A percentile compares a stretch with the other conserved stretches of the same genome.
These are phyloP conservation scores for Carnegiea gigantea DNA, from an alignment of 179 eudicot genomes.

Conservation along the genomic window DNA sequence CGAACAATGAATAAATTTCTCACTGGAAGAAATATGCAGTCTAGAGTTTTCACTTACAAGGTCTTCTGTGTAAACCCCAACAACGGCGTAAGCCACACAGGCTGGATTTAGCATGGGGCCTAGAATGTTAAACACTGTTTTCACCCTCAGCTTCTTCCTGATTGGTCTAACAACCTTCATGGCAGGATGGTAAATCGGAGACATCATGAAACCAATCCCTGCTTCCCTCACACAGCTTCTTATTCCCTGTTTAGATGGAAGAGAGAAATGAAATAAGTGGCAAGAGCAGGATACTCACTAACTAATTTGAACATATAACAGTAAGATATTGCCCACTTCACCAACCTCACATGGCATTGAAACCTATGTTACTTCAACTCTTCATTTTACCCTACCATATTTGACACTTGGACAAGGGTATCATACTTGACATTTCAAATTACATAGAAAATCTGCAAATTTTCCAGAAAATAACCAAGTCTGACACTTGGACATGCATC, in stretches of 20 bases:
- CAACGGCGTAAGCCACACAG: constrained; percentile 86
- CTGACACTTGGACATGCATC: no score
- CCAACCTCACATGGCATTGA: no score
- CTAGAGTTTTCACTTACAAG: constrained; percentile 42
- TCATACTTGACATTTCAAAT: no score
- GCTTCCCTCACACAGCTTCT: constrained; percentile 67
- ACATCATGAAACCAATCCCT: constrained; percentile 98
- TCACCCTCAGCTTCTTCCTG: constrained; percentile 79
- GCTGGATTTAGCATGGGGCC: constrained; percentile 99
- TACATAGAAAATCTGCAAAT: no score
- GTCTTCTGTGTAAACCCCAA: constrained; percentile 89
- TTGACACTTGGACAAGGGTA: no score
- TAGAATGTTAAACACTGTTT: constrained; percentile 89
- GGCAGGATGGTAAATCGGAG: constrained; percentile 91
- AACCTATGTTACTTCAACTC: neutral
- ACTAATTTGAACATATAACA: neutral
- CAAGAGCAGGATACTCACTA: neutral
- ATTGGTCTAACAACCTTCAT: constrained; percentile 92
- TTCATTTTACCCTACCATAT: no score
- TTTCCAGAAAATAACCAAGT: no score
- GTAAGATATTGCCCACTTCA: no score
- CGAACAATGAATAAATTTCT: neutral
- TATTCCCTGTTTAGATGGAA: constrained; percentile 52
- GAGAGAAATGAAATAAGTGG: neutral
- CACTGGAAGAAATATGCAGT: neutral